Evolutionary conservation across 73 alveolate genomes (phyloP).

Genomic region (Tetrahymena thermophila): DNA sequence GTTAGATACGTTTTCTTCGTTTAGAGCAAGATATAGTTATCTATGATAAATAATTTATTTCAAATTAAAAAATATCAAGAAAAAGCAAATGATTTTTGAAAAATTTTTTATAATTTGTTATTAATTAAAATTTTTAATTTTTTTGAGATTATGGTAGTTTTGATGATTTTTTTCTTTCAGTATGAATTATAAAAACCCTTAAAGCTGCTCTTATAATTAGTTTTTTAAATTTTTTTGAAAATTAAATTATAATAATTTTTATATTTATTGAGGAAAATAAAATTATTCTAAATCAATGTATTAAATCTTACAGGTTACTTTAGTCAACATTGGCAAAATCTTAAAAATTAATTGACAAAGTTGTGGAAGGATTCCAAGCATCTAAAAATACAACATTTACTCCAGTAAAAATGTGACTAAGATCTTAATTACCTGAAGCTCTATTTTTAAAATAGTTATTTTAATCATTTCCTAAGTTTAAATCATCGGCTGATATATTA

Average conservation of each 20-base stretch:
- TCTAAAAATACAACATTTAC: background rate
- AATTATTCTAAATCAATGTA: too few relatives aligned
- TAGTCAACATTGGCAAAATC: background rate
- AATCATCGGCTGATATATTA: background rate
- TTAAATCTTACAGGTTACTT: background rate
- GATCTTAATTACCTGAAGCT: background rate
- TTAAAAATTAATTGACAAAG: background rate
- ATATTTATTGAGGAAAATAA: too few relatives aligned
- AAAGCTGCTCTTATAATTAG: too few relatives aligned
- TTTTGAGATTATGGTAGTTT: too few relatives aligned
- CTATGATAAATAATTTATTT: background rate
- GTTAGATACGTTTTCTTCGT: background rate
- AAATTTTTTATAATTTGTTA: too few relatives aligned
- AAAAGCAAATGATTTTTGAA: too few relatives aligned
- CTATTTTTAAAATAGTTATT: background rate
- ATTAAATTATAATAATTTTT: too few relatives aligned
- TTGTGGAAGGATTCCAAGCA: background rate
- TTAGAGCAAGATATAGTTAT: background rate
- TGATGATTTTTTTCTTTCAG: too few relatives aligned
- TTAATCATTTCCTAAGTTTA: background rate
- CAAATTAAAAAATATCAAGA: too few relatives aligned
- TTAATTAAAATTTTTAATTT: too few relatives aligned
- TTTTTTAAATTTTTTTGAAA: too few relatives aligned
- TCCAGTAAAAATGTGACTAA: background rate
- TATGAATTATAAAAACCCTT: too few relatives aligned